A percentile compares a stretch with the other conserved stretches of the same genome.
phyloP scores from a whole-genome alignment of 345 rosid genomes.

The Pugionium dolabratum region DNA sequence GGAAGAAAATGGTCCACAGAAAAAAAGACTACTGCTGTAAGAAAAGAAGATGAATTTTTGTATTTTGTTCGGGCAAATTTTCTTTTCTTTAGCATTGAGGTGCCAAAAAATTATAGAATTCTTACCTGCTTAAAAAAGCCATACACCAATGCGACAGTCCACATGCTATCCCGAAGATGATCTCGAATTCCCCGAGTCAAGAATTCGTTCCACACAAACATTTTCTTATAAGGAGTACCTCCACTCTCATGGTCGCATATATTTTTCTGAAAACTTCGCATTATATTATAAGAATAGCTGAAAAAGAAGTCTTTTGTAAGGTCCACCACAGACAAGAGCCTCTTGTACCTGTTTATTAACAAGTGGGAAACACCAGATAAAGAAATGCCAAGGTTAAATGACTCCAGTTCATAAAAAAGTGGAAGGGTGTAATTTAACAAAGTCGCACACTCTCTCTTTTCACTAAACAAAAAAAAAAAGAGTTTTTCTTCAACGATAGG shows the following conservation, averaged over 20 bases:
- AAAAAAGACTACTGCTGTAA: conserved; percentile 11
- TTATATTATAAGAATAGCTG: conserved; percentile 94
- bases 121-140: conserved; percentile 97
- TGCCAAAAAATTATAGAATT: conserved; percentile 28
- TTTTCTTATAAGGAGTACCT: conserved; percentile 72
- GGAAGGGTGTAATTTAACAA: conserved; percentile 3
- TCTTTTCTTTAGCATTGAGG: conserved; percentile 17
- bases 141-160: conserved; percentile 98
- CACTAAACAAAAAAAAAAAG: conserved; percentile 8
- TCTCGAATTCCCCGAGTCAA: conserved; percentile 86
- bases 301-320: conserved; percentile 98
- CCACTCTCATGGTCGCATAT: conserved; percentile 67
- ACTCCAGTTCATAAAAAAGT: conserved; percentile 2
- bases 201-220: conserved; percentile 99
- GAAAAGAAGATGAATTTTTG: not conserved
- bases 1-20: conserved; percentile 2
- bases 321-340: conserved; percentile 85
- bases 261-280: conserved; percentile 93
- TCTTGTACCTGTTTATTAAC: conserved; percentile 83
- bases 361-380: conserved; percentile 9
- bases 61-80: not conserved
- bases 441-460: conserved; percentile 2
- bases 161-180: conserved; percentile 81
- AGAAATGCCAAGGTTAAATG: conserved; percentile 15
- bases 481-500: conserved; percentile 8